These are phyloP conservation scores for Eucalyptus cladocalyx DNA, from an alignment of 345 rosid genomes.

Conservation along the genomic window DNA sequence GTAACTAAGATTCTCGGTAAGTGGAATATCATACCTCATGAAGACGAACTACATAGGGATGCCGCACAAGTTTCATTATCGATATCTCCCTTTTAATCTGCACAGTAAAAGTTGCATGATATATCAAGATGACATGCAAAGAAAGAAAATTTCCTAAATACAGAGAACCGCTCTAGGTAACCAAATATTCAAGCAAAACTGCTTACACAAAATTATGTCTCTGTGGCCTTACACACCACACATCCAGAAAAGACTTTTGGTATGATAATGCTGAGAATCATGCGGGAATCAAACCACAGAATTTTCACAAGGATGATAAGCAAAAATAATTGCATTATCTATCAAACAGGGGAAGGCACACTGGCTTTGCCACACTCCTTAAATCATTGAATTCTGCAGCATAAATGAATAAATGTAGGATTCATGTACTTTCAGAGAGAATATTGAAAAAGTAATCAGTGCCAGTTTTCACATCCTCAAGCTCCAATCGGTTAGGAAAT, in stretches of 20 bases:
- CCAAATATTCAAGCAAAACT: background rate
- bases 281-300: background rate
- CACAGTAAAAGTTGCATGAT: background rate
- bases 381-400: background rate
- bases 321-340: background rate
- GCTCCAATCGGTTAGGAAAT: background rate
- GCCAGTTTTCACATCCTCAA: background rate
- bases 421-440: background rate
- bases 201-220: background rate
- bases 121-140: background rate
- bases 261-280: background rate
- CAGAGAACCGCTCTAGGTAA: background rate
- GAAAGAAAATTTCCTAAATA: background rate
- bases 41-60: conserved; percentile 86
- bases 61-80: conserved; percentile 97
- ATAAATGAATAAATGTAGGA: background rate
- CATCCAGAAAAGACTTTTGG: background rate
- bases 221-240: background rate
- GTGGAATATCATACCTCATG: conserved; percentile 46
- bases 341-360: background rate
- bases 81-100: conserved; percentile 98
- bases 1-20: background rate
- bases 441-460: background rate
- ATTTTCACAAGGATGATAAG: background rate
- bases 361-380: background rate